phyloP scores from a whole-genome alignment of 1,284 basidiomycete species.

The Pseudozyma flocculosa region DNA sequence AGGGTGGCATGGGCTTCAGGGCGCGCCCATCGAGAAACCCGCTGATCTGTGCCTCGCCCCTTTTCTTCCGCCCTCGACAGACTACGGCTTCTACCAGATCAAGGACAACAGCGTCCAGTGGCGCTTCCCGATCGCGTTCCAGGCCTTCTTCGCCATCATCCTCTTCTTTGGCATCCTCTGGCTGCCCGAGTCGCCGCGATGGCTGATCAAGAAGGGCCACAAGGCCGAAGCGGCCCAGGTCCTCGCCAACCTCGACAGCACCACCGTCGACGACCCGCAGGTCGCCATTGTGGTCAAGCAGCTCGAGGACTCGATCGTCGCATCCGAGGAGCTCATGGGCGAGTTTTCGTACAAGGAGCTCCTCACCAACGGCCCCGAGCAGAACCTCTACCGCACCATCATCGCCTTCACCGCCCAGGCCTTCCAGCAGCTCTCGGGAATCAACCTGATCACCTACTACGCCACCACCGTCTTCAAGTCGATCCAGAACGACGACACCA shows the following conservation, averaged over 20 bases:
- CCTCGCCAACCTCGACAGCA: constrained; percentile 67
- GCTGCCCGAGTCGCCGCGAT: constrained; percentile 73
- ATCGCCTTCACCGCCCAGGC: constrained; percentile 67
- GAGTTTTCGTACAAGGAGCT: constrained; percentile 63
- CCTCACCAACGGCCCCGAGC: constrained; percentile 64
- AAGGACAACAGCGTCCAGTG: constrained; percentile 65
- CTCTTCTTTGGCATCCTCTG: constrained; percentile 67
- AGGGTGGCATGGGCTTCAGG: too few relatives aligned
- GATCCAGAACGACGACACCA: constrained; percentile 63
- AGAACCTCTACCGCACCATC: constrained; percentile 68
- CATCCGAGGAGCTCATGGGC: constrained; percentile 32
- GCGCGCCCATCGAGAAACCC: too few relatives aligned
- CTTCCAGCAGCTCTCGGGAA: constrained; percentile 71
- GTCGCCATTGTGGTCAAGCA: constrained; percentile 62
- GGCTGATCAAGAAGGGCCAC: constrained; percentile 66
- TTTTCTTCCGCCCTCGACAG: constrained; percentile 25
- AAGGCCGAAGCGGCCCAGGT: constrained; percentile 67
- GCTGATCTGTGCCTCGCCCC: too few relatives aligned
- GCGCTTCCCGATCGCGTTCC: constrained; percentile 71
- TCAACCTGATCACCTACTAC: constrained; percentile 70
- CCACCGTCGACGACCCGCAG: constrained; percentile 63
- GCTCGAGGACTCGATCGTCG: constrained; percentile 47
- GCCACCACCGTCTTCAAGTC: constrained; percentile 51
- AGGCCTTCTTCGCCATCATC: constrained; percentile 67
- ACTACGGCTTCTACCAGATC: constrained; percentile 62